Evolutionary conservation across 2,329 filamentous ascomycete species (phyloP).

Genomic region (Pestalotiopsis fici): DNA sequence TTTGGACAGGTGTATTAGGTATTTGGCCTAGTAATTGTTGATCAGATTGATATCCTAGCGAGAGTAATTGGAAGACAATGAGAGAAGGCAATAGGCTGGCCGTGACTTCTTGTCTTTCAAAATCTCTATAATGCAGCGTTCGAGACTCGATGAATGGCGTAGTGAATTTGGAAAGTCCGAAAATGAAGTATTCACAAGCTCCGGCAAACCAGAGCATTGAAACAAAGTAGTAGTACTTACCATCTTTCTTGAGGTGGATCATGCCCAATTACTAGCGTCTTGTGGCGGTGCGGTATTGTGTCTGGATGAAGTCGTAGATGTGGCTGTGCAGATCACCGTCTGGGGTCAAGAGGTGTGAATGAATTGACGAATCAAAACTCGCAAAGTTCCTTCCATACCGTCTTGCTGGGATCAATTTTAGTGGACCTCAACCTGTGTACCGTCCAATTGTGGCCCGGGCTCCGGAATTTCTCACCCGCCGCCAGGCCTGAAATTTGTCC

Average conservation of each 20-base stretch:
- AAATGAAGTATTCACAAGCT: not conserved
- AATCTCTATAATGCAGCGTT: not conserved
- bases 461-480: conserved; percentile 7
- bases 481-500: conserved; percentile 10
- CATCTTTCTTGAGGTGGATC: not conserved
- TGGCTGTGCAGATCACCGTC: not conserved
- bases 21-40: not conserved
- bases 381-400: no score
- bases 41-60: not conserved
- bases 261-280: not conserved
- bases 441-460: not conserved
- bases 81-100: not conserved
- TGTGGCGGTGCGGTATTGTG: not conserved
- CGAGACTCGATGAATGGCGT: no score
- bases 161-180: not conserved
- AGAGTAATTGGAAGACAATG: not conserved
- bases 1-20: not conserved
- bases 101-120: not conserved
- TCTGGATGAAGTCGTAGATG: not conserved
- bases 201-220: no score
- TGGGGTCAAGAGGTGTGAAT: not conserved
- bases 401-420: no score
- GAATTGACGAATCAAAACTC: not conserved
- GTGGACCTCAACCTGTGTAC: no score
- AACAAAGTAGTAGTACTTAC: not conserved